phyloP scores from a whole-genome alignment of 108 stramenopile species.

The Cyclotella atomus region DNA sequence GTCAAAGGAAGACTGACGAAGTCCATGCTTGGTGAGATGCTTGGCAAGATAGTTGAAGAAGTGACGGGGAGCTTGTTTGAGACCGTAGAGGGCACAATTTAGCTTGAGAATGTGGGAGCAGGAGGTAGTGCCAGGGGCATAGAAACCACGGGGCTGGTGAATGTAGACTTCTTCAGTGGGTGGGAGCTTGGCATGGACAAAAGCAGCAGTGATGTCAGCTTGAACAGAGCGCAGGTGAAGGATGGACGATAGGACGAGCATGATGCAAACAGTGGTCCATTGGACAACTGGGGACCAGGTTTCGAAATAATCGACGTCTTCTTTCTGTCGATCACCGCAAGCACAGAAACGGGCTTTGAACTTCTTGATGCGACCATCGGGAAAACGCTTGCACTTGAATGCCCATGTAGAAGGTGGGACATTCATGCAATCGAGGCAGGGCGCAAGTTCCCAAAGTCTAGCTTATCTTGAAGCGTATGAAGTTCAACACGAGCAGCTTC shows the following conservation, averaged over 20 bases:
- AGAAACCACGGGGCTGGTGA: constrained; percentile 42
- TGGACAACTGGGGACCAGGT: constrained; percentile 55
- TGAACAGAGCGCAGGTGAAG: not conserved
- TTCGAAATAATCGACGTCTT: constrained; percentile 26
- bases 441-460: not conserved
- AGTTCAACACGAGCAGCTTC: not conserved
- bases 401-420: constrained; percentile 8
- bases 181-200: constrained; percentile 52
- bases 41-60: too few species aligned
- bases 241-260: constrained; percentile 24
- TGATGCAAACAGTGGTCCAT: constrained; percentile 38
- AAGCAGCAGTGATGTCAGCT: constrained; percentile 51
- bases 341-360: constrained; percentile 57
- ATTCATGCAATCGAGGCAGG: not conserved
- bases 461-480: not conserved
- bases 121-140: not conserved
- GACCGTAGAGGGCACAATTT: constrained; percentile 41
- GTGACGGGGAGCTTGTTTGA: constrained; percentile 28
- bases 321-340: constrained; percentile 38
- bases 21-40: constrained; percentile 6
- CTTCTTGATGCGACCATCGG: constrained; percentile 51
- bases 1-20: constrained; percentile 34
- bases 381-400: too few species aligned
- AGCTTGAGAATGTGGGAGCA: constrained; percentile 17
- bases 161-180: constrained; percentile 43